Conservation (phyloP, 2,329 filamentous ascomycete species). For the Alternaria dauci region DNA sequence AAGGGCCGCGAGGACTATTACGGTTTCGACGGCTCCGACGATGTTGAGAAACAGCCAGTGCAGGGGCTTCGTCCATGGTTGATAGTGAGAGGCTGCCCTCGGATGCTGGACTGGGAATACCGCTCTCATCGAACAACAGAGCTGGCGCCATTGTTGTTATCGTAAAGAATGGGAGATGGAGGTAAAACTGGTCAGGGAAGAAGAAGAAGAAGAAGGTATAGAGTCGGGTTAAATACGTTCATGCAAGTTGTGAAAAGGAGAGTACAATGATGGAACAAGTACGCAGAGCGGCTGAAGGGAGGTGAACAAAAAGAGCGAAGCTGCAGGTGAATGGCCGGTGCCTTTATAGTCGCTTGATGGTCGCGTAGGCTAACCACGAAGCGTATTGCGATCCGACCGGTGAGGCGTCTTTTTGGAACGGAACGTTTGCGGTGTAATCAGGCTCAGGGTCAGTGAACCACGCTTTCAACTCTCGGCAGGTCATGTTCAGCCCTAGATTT, state of each 20-base stretch:
- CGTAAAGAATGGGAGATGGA: neutral
- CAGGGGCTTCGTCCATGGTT: neutral
- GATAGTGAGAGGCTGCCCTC: slow-evolving; percentile 1
- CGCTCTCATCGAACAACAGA: slow-evolving; percentile 9
- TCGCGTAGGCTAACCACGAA: slow-evolving; percentile 15
- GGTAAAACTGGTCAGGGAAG: too few species aligned
- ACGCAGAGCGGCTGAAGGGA: neutral
- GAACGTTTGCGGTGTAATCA: slow-evolving; percentile 20
- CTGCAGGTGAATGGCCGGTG: slow-evolving; percentile 1
- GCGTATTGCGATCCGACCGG: slow-evolving; percentile 12
- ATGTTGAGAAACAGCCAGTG: neutral
- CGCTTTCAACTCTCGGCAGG: slow-evolving; percentile 13
- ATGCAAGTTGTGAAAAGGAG: neutral
- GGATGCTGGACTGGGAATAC: neutral
- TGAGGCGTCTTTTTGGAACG: slow-evolving; percentile 16
- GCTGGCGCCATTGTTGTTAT: slow-evolving; percentile 14
- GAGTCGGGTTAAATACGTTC: neutral
- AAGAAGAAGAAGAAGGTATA: neutral
- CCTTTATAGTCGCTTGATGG: slow-evolving; percentile 28
- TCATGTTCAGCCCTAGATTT: slow-evolving; percentile 2
- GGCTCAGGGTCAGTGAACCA: slow-evolving; percentile 16
- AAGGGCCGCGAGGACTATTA: neutral
- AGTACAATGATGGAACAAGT: neutral
- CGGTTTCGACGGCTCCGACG: neutral
- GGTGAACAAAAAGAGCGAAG: neutral